phyloP scores from a whole-genome alignment of 2,329 filamentous ascomycete species.

The Westerdykella ornata region DNA sequence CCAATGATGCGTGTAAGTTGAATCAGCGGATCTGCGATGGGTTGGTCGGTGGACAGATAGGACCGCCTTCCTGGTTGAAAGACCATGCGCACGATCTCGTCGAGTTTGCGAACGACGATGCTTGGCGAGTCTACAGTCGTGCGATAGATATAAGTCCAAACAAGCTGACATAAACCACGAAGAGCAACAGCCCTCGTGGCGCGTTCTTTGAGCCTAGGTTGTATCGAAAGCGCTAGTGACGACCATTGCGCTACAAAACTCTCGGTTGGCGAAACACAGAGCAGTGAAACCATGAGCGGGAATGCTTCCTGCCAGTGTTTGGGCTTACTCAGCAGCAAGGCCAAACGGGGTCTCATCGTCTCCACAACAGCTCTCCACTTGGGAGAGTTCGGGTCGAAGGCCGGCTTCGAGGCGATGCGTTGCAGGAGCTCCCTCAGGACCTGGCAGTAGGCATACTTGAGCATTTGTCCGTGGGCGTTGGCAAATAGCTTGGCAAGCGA shows the following conservation, averaged over 20 bases:
- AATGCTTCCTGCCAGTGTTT: constrained; percentile 88
- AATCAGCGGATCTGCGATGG: constrained; percentile 83
- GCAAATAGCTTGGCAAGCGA: constrained; percentile 75
- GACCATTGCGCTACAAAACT: constrained; percentile 82
- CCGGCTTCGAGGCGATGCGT: constrained; percentile 76
- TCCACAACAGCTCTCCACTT: constrained; percentile 85
- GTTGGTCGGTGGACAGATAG: constrained; percentile 72
- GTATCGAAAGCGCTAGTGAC: constrained; percentile 67
- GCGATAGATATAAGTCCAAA: constrained; percentile 93
- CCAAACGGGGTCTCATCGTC: constrained; percentile 68
- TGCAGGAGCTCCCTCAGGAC: constrained; percentile 80
- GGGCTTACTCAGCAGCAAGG: constrained; percentile 82
- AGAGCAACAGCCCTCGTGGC: constrained; percentile 70
- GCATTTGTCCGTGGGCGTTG: constrained; percentile 75
- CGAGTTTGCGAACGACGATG: constrained; percentile 67
- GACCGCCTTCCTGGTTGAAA: constrained; percentile 74
- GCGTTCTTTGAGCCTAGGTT: constrained; percentile 78
- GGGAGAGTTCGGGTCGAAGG: constrained; percentile 66
- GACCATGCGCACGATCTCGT: constrained; percentile 81
- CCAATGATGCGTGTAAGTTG: constrained; percentile 93
- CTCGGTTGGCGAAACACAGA: constrained; percentile 83
- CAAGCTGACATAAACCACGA: constrained; percentile 78
- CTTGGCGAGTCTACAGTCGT: constrained; percentile 61
- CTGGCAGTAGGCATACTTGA: constrained; percentile 93
- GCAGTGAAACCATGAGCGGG: constrained; percentile 74